Conservation (phyloP, 2,329 filamentous ascomycete species). For the Ascomycota sp. region DNA sequence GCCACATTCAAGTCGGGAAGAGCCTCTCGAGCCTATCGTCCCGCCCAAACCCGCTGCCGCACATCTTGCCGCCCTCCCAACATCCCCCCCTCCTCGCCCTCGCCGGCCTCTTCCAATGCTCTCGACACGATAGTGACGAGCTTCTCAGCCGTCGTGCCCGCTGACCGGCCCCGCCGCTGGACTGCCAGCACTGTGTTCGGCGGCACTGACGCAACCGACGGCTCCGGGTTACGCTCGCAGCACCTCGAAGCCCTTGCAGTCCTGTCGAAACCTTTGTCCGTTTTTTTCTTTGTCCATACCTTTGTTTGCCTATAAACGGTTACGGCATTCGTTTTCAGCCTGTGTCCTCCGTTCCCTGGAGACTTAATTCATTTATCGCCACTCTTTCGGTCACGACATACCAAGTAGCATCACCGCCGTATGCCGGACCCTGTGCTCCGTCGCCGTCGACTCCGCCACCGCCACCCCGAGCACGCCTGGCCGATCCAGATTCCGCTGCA, state of each 20-base stretch:
- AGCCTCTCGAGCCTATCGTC: no score
- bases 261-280: not conserved
- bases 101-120: conserved; percentile 7
- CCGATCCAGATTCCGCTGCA: conserved; percentile 2
- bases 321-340: not conserved
- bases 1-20: no score
- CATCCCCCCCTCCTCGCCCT: conserved; percentile 2
- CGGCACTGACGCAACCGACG: conserved; percentile 1
- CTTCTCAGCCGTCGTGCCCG: conserved; percentile 5
- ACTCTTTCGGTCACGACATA: conserved; percentile 6
- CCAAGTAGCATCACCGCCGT: conserved; percentile 7
- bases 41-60: no score
- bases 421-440: not conserved
- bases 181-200: conserved; percentile 1
- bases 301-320: conserved; percentile 1
- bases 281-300: conserved; percentile 2
- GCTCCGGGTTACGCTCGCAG: not conserved
- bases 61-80: not conserved
- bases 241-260: conserved; percentile 1
- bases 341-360: not conserved
- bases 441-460: no score
- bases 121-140: conserved; percentile 13
- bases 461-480: not conserved
- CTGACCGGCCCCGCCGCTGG: conserved; percentile 1
- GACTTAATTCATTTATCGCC: conserved; percentile 1